phyloP scores from a whole-genome alignment of 1,139 yeast species.

The Geotrichum carabidarum region DNA sequence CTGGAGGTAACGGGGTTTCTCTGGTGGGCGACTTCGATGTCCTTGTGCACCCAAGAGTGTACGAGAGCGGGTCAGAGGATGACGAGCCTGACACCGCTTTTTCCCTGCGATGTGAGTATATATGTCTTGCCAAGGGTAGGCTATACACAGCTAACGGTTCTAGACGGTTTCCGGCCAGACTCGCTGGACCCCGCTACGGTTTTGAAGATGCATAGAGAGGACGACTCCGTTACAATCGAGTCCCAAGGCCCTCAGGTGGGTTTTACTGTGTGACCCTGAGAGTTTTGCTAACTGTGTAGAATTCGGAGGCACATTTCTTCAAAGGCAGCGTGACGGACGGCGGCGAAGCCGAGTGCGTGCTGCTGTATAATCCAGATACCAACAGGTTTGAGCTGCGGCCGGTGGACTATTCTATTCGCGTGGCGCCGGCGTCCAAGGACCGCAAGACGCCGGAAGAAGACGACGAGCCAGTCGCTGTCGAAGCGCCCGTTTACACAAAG shows the following conservation, averaged over 20 bases:
- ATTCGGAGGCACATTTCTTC: conserved; percentile 24
- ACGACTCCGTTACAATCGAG: conserved; percentile 28
- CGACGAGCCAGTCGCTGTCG: not conserved
- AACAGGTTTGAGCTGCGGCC: conserved; percentile 30
- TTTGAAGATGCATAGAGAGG: conserved; percentile 22
- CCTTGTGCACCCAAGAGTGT: conserved; percentile 6
- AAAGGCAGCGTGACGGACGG: conserved; percentile 30
- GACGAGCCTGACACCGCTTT: conserved; percentile 2
- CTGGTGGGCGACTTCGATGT: conserved; percentile 10
- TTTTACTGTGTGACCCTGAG: not conserved
- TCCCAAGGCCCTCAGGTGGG: conserved; percentile 14
- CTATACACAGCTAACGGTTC: not conserved
- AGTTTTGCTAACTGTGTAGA: not conserved
- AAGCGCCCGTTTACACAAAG: not conserved
- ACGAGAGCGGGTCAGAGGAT: conserved; percentile 7
- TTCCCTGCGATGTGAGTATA: conserved; percentile 7
- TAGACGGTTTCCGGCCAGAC: conserved; percentile 32
- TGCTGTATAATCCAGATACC: conserved; percentile 30
- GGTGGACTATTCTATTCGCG: conserved; percentile 30
- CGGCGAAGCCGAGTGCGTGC: conserved; percentile 35
- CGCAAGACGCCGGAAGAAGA: not conserved
- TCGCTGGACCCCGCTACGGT: conserved; percentile 25
- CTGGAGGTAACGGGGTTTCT: not conserved
- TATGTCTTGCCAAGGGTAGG: too few relatives aligned
- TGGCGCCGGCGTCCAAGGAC: conserved; percentile 17